phyloP scores from a whole-genome alignment of 2,329 filamentous ascomycete species.

The Knoxdaviesia proteae region DNA sequence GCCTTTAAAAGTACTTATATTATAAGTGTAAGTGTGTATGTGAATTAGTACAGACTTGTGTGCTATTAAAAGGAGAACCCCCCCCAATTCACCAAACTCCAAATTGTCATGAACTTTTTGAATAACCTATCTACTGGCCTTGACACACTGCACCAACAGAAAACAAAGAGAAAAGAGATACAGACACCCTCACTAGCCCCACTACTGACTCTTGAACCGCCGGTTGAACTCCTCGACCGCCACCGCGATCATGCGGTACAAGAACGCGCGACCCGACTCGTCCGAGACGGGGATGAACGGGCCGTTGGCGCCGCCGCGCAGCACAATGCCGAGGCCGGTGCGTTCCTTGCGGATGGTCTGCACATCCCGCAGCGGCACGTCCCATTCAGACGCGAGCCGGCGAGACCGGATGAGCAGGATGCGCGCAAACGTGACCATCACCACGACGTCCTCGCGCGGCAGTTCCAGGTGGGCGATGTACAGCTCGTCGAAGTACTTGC shows the following conservation, averaged over 20 bases:
- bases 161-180: background rate
- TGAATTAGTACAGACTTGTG: too few species aligned
- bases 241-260: constrained; percentile 44
- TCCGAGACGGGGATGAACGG: constrained; percentile 90
- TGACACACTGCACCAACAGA: background rate
- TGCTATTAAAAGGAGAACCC: background rate
- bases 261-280: constrained; percentile 46
- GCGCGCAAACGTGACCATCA: constrained; percentile 70
- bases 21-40: too few species aligned
- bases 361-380: constrained; percentile 84
- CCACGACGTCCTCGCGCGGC: constrained; percentile 67
- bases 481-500: constrained; percentile 91
- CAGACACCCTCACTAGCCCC: background rate
- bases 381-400: constrained; percentile 79
- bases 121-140: too few species aligned
- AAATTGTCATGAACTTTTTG: too few species aligned
- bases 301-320: constrained; percentile 80
- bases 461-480: constrained; percentile 95
- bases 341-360: constrained; percentile 95
- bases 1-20: too few species aligned
- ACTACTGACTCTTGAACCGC: constrained; percentile 21
- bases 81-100: background rate
- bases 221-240: constrained; percentile 49
- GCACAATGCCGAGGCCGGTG: constrained; percentile 72
- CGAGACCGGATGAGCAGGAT: constrained; percentile 83